A percentile compares a stretch with the other conserved stretches of the same genome.
These are phyloP conservation scores for Bullera alba DNA, from an alignment of 768 basidiomycete genomes.

Conservation along the genomic window DNA sequence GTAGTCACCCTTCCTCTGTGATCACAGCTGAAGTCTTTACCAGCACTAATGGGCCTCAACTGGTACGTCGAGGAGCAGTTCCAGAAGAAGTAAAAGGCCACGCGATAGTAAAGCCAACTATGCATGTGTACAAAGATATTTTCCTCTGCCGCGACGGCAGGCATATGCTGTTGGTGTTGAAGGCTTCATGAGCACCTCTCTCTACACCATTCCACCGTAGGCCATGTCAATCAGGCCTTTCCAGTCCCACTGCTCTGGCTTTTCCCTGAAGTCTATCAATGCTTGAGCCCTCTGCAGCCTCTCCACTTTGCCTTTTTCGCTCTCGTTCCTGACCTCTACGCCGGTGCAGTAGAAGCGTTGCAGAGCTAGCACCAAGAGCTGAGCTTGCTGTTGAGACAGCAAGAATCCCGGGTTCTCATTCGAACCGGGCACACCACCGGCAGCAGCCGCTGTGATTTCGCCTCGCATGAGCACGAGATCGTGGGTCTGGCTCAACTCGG, in stretches of 20 bases:
- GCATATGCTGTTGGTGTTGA: too few species aligned
- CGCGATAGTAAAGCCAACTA: too few species aligned
- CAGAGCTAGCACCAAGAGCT: conserved; percentile 66
- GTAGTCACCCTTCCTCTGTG: not conserved
- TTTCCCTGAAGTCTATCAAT: conserved; percentile 67
- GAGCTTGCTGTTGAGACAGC: conserved; percentile 75
- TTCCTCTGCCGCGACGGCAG: too few species aligned
- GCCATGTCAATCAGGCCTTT: conserved; percentile 61
- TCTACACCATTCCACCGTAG: conserved; percentile 40
- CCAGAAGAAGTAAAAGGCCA: too few species aligned
- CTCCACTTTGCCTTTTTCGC: conserved; percentile 48
- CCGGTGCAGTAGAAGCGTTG: conserved; percentile 68
- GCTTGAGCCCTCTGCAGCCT: conserved; percentile 50
- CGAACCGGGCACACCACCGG: conserved; percentile 15
- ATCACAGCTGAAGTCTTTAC: not conserved
- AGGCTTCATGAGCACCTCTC: too few species aligned
- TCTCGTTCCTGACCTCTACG: conserved; percentile 18
- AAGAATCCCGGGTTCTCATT: conserved; percentile 25
- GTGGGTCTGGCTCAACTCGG: conserved; percentile 74
- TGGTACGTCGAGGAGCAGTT: conserved; percentile 46
- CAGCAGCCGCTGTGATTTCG: conserved; percentile 65
- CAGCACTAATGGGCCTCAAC: conserved; percentile 42
- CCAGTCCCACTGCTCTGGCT: conserved; percentile 73
- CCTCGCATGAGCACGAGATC: conserved; percentile 79
- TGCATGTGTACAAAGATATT: too few species aligned